Percentiles rank a stretch among this genome's conserved stretches.
phyloP scores from a whole-genome alignment of 768 basidiomycete genomes.

The Podaxis carcinomalis region DNA sequence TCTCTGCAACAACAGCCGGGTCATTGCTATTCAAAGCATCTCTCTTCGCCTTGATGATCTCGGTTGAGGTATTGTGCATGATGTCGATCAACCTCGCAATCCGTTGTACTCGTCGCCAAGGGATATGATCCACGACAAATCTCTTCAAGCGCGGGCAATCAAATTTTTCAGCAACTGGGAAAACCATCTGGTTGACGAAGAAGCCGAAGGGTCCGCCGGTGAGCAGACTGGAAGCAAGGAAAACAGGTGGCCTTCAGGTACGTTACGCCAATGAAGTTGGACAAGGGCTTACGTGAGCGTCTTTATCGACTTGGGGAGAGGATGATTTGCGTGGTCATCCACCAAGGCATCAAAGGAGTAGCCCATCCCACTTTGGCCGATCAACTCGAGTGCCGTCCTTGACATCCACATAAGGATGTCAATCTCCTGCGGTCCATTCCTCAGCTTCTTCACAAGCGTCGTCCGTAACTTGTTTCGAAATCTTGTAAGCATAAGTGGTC shows the following conservation, averaged over 20 bases:
- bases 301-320: constrained; percentile 27
- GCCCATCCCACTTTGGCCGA: constrained; percentile 27
- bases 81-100: background rate
- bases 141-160: background rate
- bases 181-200: background rate
- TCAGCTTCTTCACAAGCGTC: constrained; percentile 12
- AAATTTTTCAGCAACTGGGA: background rate
- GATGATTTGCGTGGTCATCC: constrained; percentile 25
- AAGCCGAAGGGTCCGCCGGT: background rate
- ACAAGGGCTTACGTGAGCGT: constrained; percentile 24
- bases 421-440: constrained; percentile 19
- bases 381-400: constrained; percentile 25
- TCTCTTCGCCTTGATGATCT: background rate
- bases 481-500: background rate
- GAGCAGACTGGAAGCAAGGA: background rate
- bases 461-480: too few species aligned
- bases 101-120: background rate
- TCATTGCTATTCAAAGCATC: background rate
- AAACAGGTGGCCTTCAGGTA: background rate
- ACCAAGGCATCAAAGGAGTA: constrained; percentile 26
- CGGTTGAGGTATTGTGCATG: background rate
- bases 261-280: background rate
- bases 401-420: constrained; percentile 22
- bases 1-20: background rate
- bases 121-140: background rate